Evolutionary conservation across 1,139 yeast species (phyloP), one percentile per base, ranked within the genome.

Genomic region (Petasospora fabianii): DNA sequence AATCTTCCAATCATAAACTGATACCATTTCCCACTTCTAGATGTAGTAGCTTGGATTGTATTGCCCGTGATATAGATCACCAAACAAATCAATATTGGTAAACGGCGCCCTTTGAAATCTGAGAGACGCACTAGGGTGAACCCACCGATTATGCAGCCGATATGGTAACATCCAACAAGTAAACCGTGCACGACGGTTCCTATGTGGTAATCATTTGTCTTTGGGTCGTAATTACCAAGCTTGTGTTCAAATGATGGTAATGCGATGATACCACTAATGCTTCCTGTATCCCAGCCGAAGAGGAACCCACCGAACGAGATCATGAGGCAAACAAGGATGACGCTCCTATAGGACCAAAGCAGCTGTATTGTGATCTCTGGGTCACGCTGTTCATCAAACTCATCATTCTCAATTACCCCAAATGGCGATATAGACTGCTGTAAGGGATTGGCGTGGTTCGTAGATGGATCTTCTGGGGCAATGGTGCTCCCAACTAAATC

Each of bases 261-360:
- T 51, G 78, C 80, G 56, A 83, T 71, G 51, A 84, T 79, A 54
- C 95, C 95, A 24, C 84, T 75, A 55, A 82, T 81, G 49, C 86
- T 79, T 62, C 88, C 88, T 18, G 88, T 80, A 64, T 81, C 88
- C 73, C 80, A 81, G 46, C 88, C 88, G 56, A 73, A 82, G 46
- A 80, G 76, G 53, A 78, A 70, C 53, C 86, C 86, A 61, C 83
- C 84, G 51, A 78, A 77, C 40, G 85, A 81, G 46, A 69, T 78
- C 73, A 61, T 65, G 56, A 58, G 60, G 63, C 73, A 68, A 15
- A 36, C 32, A 38, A 65, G 58, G 33, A 39, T 35, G 19, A 39
- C 43, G 7, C 29, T 28, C 12, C 39, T 18, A 18, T 30, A 35
- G 4, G 34, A 26, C 35, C 32, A 27, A 12, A 33, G 30, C 18